phyloP scores from a whole-genome alignment of 2,329 filamentous ascomycete species.

The Talaromyces marneffei region DNA sequence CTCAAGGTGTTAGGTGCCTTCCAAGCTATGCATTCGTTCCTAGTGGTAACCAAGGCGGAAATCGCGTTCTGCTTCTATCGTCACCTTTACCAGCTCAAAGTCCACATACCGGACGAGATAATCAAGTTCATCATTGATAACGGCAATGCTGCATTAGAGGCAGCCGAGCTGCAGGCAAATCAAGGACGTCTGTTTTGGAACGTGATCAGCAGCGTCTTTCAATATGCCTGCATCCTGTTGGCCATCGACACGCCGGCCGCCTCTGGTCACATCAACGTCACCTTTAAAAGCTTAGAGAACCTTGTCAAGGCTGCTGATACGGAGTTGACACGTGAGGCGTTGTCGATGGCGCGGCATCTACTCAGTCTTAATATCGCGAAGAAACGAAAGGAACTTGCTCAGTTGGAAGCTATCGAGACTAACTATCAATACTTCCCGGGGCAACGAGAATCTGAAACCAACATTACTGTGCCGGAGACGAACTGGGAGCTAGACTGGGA shows the following conservation, averaged over 20 bases:
- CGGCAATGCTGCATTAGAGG: conserved; percentile 19
- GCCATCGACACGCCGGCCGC: conserved; percentile 24
- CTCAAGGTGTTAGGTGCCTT: conserved; percentile 19
- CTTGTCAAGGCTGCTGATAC: conserved; percentile 25
- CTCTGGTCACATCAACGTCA: conserved; percentile 17
- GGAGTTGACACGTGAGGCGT: conserved; percentile 23
- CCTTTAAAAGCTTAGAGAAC: conserved; percentile 24
- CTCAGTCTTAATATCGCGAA: conserved; percentile 25
- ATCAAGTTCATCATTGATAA: conserved; percentile 22
- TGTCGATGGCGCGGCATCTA: conserved; percentile 26
- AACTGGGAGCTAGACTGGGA: conserved; percentile 25
- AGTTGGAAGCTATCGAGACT: conserved; percentile 25
- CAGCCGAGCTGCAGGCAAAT: conserved; percentile 20
- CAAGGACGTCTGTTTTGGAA: conserved; percentile 28
- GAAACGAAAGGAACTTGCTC: conserved; percentile 26
- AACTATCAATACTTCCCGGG: conserved; percentile 13
- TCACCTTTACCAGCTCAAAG: conserved; percentile 26
- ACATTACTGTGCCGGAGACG: conserved; percentile 18
- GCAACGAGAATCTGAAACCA: conserved; percentile 7
- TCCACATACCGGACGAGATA: conserved; percentile 18
- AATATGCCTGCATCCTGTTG: conserved; percentile 26
- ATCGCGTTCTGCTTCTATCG: conserved; percentile 30
- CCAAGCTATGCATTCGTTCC: conserved; percentile 22
- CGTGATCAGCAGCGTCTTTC: conserved; percentile 28
- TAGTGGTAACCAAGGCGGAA: conserved; percentile 27